Evolutionary conservation across 352 stramenopile genomes (phyloP).

Genomic region (Pythium phragmitis): DNA sequence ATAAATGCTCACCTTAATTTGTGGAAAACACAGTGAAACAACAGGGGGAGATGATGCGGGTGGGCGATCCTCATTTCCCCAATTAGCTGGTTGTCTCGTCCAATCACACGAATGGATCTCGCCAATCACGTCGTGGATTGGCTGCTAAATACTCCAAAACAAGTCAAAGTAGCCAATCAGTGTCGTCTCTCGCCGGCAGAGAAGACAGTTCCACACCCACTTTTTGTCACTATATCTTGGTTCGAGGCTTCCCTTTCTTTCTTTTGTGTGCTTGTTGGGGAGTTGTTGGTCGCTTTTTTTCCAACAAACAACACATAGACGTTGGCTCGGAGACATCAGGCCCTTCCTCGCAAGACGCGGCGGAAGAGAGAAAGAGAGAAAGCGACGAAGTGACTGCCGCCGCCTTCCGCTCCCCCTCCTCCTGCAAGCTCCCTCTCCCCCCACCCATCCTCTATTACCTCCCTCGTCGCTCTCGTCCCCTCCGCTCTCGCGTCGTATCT

Average conservation of each 20-base stretch:
- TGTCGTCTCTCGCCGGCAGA: neutral
- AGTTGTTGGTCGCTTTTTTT: neutral
- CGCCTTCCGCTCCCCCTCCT: neutral
- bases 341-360: neutral
- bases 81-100: neutral
- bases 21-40: neutral
- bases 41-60: neutral
- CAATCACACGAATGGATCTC: neutral
- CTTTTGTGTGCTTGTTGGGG: neutral
- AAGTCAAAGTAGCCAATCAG: neutral
- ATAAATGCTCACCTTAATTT: neutral
- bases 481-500: too few species aligned
- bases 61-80: neutral
- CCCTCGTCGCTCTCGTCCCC: too few species aligned
- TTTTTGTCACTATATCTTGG: neutral
- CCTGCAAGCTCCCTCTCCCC: neutral
- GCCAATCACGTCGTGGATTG: neutral
- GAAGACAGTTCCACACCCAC: conserved; percentile 3
- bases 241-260: neutral
- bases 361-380: conserved; percentile 21
- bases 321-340: conserved; percentile 4
- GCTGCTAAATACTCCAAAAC: neutral
- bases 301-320: conserved; percentile 10
- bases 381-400: conserved; percentile 14
- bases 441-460: neutral